Base-by-base conservation (phyloP, 768 basidiomycete species). In the Leccinum broughii region DNA sequence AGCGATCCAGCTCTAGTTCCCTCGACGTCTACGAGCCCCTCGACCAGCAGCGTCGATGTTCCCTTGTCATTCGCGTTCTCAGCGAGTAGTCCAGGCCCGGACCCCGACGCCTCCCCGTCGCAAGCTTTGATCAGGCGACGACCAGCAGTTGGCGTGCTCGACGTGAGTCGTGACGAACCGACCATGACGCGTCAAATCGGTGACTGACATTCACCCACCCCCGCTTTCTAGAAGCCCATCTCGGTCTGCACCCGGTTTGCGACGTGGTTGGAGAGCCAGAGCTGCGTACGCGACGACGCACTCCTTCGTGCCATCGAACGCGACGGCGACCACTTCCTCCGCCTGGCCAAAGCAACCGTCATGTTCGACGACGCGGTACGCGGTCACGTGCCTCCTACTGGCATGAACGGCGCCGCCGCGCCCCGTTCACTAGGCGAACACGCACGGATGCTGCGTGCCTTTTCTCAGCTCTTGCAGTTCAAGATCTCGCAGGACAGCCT, bases 231-330 rank as follows among this genome's bases (percentile, higher is more conserved):
- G 67, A 28, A 4, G 0, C 57, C 62, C 30, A 60, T 68, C 52
- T 59, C 56, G 3, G 39, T 66, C 4, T 68, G 56, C 51, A 53
- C n/a, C 4, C 61, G 20, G 1, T 70, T 68, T 44, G 66, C 62
- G 0, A 51, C 57, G 34, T 70, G 68, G 64, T 17, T 70, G 1
- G 66, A 68, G 32, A 57, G 7, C 4, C 61, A 68, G 5, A 57
- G 0, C 0, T 61, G n/a, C 51, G 58, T 61, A 51, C 28, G 55
- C 0, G 53, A 39, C 11, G 61, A 44, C 0, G 14, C 10, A 20
- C 41, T 71, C 2, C 6, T 53, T 6, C 30, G 44, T 4, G 66
- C 71, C 9, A n/a, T 73, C 55, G 69, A 71, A 41, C 69, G 70
- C 0, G 70, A 71, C 10, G 69, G 64, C 0, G 24, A 34, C 1